Percentiles rank a stretch among this genome's conserved stretches.
These are phyloP conservation scores for Alternaria solani DNA, from an alignment of 2,329 filamentous ascomycete species.

Conservation along the genomic window DNA sequence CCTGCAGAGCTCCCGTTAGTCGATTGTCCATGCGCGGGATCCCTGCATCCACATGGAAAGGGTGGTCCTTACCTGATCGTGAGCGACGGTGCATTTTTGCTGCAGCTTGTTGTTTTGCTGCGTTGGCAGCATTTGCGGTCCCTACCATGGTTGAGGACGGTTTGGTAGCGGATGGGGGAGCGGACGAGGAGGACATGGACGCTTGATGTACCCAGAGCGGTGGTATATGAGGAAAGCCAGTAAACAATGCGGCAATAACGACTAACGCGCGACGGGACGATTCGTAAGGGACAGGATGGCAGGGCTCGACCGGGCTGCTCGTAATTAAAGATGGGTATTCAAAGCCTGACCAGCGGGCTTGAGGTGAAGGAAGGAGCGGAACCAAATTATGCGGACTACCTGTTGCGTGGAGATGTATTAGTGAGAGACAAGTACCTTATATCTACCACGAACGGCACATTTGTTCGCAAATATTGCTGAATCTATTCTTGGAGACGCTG, in stretches of 20 bases:
- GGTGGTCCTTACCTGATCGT: slow-evolving; percentile 78
- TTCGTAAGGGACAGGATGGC: slow-evolving; percentile 54
- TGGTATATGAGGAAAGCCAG: slow-evolving; percentile 50
- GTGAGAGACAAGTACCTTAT: slow-evolving; percentile 57
- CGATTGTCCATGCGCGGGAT: slow-evolving; percentile 44
- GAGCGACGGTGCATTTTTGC: slow-evolving; percentile 92
- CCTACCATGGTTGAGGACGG: slow-evolving; percentile 60
- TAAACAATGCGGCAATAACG: slow-evolving; percentile 53
- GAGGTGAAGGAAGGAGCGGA: slow-evolving; percentile 49
- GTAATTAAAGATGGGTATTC: slow-evolving; percentile 58
- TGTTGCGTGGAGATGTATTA: slow-evolving; percentile 38
- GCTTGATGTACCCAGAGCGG: slow-evolving; percentile 52
- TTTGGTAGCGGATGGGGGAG: slow-evolving; percentile 53
- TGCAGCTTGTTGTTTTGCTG: slow-evolving; percentile 64
- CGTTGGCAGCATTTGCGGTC: slow-evolving; percentile 59
- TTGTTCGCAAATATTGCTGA: slow-evolving; percentile 51
- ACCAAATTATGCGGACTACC: slow-evolving; percentile 60
- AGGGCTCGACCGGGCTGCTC: slow-evolving; percentile 52
- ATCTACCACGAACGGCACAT: slow-evolving; percentile 52
- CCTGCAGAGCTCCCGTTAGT: slow-evolving; percentile 58
- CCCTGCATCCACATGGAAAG: slow-evolving; percentile 46
- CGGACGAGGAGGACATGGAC: slow-evolving; percentile 60
- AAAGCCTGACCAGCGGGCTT: slow-evolving; percentile 60
- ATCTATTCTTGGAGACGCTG: slow-evolving; percentile 59
- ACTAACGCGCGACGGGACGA: slow-evolving; percentile 53